A percentile compares a stretch with the other conserved stretches of the same genome.
phyloP scores from a whole-genome alignment of 2,329 filamentous ascomycete species.

The Colletotrichum echinochloae region DNA sequence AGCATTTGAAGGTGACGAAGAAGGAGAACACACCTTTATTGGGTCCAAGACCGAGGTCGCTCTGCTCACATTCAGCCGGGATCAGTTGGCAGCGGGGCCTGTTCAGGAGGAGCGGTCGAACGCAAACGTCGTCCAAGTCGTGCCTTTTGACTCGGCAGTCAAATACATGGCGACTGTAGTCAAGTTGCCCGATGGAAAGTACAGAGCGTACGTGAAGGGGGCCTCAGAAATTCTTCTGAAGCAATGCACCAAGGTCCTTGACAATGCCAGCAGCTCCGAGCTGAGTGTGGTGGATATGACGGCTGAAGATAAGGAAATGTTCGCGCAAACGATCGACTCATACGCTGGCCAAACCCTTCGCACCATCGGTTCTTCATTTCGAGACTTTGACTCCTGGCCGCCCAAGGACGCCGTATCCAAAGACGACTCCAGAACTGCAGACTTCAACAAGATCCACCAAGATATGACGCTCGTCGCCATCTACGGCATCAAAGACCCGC shows the following conservation, averaged over 20 bases:
- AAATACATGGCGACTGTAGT: slow-evolving; percentile 78
- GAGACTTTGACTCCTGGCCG: slow-evolving; percentile 65
- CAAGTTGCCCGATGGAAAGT: slow-evolving; percentile 65
- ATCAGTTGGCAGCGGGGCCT: slow-evolving; percentile 73
- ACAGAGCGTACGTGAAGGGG: slow-evolving; percentile 67
- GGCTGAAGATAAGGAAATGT: slow-evolving; percentile 32
- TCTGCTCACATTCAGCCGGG: slow-evolving; percentile 75
- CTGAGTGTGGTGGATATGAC: slow-evolving; percentile 22
- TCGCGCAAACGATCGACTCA: slow-evolving; percentile 49
- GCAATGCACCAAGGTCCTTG: slow-evolving; percentile 53
- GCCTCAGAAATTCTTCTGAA: slow-evolving; percentile 62
- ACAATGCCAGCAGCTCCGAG: slow-evolving; percentile 37
- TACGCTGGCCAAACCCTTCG: slow-evolving; percentile 55
- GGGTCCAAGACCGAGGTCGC: slow-evolving; percentile 85
- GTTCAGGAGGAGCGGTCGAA: slow-evolving; percentile 73
- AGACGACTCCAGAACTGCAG: slow-evolving; percentile 69
- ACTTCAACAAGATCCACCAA: slow-evolving; percentile 60
- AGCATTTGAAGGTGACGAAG: slow-evolving; percentile 74
- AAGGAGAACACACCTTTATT: slow-evolving; percentile 70
- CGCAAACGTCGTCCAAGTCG: slow-evolving; percentile 59
- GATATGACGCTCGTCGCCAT: slow-evolving; percentile 56
- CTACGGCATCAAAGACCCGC: slow-evolving; percentile 76
- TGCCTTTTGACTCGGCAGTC: slow-evolving; percentile 54
- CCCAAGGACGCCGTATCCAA: slow-evolving; percentile 63
- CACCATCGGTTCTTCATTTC: slow-evolving; percentile 55